Base-by-base conservation (phyloP, 768 basidiomycete species). In the Panus rudis region DNA sequence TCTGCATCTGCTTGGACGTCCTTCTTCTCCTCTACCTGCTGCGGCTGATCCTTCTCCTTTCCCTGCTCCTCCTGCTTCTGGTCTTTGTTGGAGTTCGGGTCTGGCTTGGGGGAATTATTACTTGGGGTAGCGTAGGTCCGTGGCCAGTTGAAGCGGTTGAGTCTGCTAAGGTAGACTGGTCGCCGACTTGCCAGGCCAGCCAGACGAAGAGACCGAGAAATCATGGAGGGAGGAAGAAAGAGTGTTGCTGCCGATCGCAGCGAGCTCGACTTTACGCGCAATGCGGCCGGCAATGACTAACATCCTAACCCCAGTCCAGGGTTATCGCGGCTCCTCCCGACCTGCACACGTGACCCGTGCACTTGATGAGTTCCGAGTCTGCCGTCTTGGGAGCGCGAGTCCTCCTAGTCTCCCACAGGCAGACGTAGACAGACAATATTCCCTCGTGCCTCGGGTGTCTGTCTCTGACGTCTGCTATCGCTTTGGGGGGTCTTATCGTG, bases 191-290 rank as follows among this genome's bases (percentile, higher is more conserved):
- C 60, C 50, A 73, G 64, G 43, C 68, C 65, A 3, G 67, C 67
- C 43, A 73, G 72, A 59, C 78, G 76, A 41, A 82, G 59, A 22
- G 79, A 74, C 51, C 80, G 79, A 49, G 75, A 72, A 51, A 85
- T 72, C 83, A 85, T 84, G 56, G 56, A 52, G 41, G 58, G 44
- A 38, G 45, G 48, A 46, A 52, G 33, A 17, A 40, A 50, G 56
- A 57, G 57, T 27, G 45, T 27, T 39, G 39, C 27, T 40, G 32
- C n/a, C n/a, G n/a, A n/a, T n/a, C n/a, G n/a, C n/a, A n/a, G n/a
- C n/a, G n/a, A n/a, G n/a, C n/a, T n/a, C n/a, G n/a, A n/a, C n/a
- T n/a, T n/a, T n/a, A n/a, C n/a, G n/a, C n/a, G n/a, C n/a, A n/a
- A n/a, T n/a, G n/a, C n/a, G n/a, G n/a, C n/a, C n/a, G n/a, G n/a